Evolutionary conservation across 2,329 filamentous ascomycete genomes (phyloP).

Genomic region (Septoria petroselini): DNA sequence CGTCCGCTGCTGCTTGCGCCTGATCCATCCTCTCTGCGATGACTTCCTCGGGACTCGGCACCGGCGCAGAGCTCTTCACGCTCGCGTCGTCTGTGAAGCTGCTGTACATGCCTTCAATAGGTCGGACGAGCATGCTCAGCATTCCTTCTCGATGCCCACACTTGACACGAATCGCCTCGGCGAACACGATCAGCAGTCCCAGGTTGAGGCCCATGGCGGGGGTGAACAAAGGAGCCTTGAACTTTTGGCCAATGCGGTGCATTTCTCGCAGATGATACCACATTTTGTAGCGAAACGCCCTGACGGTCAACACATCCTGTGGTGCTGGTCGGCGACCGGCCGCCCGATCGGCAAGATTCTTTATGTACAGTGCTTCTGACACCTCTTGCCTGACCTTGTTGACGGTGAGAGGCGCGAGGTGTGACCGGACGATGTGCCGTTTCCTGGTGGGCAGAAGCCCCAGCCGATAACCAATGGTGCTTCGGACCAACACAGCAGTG

Average conservation of each 20-base stretch:
- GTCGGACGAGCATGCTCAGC: constrained; percentile 24
- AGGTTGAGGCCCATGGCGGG: constrained; percentile 25
- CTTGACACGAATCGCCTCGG: constrained; percentile 33
- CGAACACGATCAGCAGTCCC: constrained; percentile 28
- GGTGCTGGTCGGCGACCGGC: too few species aligned
- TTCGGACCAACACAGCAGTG: constrained; percentile 33
- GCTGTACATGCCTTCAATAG: not conserved
- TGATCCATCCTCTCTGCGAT: constrained; percentile 10
- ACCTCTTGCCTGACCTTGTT: not conserved
- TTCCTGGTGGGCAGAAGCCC: constrained; percentile 23
- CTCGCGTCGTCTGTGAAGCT: not conserved
- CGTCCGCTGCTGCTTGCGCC: constrained; percentile 6
- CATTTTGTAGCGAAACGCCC: not conserved
- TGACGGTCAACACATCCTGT: not conserved
- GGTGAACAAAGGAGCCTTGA: constrained; percentile 19
- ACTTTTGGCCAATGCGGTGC: constrained; percentile 19
- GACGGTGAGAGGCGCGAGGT: constrained; percentile 25
- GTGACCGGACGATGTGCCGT: constrained; percentile 19
- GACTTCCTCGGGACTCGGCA: not conserved
- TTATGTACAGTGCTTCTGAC: too few species aligned
- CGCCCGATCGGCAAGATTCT: too few species aligned
- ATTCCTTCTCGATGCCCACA: constrained; percentile 31
- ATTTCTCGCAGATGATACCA: not conserved
- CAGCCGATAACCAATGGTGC: constrained; percentile 31
- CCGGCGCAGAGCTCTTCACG: not conserved